Base-by-base conservation (phyloP, 1,139 yeast genomes). In the Candida glucosophila region DNA sequence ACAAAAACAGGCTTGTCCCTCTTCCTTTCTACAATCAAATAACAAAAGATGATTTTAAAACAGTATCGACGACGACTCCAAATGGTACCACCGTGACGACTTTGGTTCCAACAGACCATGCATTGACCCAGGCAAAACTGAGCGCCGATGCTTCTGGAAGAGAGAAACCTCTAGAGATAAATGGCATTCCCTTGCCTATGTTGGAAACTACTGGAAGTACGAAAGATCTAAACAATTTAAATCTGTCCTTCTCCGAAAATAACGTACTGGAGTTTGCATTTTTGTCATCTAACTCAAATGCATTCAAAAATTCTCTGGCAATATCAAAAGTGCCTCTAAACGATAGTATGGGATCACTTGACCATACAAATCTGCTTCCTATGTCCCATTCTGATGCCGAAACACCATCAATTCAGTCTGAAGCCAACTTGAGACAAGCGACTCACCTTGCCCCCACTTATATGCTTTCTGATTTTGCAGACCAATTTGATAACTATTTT, bases 1-100 rank as follows among this genome's bases (percentile, higher is more conserved):
- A 12, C 10, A 12, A 41, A 14, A 39, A 44, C 24, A 54, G 54
- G 36, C 67, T 79, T 2, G 67, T 73, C 6, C 95, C 96, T 5
- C 58, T 86, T 24, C 96, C 96, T n/a, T 81, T 86, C 45, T 86
- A 85, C 52, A 83, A 82, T 46, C 95, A 85, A 49, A 86, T 86
- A 41, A 80, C 92, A n/a, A 78, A 77, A 43, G 95, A 86, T 46
- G 92, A 83, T 49, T 86, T 85, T 55, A 77, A 78, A 26, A 79
- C 95, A 0, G 75, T 81, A 14, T 78, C 88, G 2, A 76, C 85
- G 2, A 85, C 94, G 0, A 79, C 95, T 0, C 95, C 95, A 2
- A 83, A 83, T 40, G 96, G 96, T 31, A 86, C 96, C 0, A 83
- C 95, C 0, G 68, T 85, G 12, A 85, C 95, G 0, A 85, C 90